These are phyloP conservation scores for Fraxinus ornus DNA, from an alignment of 305 asterid species.

Conservation along the genomic window DNA sequence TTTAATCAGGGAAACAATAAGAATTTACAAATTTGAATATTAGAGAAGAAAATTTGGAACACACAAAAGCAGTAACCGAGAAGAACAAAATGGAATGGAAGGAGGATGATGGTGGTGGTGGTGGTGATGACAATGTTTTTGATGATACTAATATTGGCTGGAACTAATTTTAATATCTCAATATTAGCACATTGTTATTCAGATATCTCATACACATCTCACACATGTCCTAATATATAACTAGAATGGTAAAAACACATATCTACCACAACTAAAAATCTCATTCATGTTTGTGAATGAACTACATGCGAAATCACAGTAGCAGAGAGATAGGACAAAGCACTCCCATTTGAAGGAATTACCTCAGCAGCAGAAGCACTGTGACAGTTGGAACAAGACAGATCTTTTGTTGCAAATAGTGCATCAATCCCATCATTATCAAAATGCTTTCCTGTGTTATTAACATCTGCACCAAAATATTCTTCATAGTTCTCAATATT, in stretches of 20 bases:
- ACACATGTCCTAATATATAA: not conserved
- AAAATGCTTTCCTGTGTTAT: conserved; percentile 50
- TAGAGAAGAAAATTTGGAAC: not conserved
- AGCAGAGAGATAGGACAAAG: not conserved
- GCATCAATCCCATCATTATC: conserved; percentile 57
- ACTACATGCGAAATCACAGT: not conserved
- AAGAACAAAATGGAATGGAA: not conserved
- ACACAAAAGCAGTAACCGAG: not conserved
- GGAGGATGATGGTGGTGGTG: not conserved
- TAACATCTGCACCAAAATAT: conserved; percentile 52
- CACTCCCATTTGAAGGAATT: not conserved
- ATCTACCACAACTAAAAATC: not conserved
- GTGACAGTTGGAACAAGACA: conserved; percentile 55
- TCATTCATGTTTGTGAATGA: not conserved
- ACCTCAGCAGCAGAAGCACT: conserved; percentile 60
- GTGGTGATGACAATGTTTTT: not conserved
- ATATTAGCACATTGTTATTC: not conserved
- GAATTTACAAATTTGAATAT: not conserved
- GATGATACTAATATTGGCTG: not conserved
- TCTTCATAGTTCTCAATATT: conserved; percentile 70
- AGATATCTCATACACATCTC: not conserved
- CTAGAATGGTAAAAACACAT: not conserved
- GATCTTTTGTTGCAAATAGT: conserved; percentile 52
- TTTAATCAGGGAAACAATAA: not conserved
- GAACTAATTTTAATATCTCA: not conserved